Evolutionary conservation across 352 stramenopile species (phyloP).

Genomic region (Pythium brachiatum): DNA sequence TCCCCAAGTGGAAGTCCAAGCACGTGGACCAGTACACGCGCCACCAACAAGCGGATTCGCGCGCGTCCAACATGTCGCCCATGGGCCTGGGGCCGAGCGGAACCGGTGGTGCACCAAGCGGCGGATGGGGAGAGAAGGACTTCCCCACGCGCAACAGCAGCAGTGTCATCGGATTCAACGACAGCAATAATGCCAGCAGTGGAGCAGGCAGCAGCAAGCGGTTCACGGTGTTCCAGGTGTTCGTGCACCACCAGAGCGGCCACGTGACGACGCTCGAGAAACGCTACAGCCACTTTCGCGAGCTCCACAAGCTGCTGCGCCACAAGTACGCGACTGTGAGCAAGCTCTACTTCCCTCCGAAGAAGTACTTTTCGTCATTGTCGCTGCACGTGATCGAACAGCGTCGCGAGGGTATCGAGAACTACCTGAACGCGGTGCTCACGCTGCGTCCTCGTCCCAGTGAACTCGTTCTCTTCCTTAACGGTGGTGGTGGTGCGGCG

Average conservation of each 20-base stretch:
- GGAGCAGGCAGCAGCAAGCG: slow-evolving; percentile 39
- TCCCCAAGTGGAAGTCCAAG: slow-evolving; percentile 64
- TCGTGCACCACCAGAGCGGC: slow-evolving; percentile 73
- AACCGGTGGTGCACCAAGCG: slow-evolving; percentile 9
- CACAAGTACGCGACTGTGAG: slow-evolving; percentile 77
- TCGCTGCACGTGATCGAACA: slow-evolving; percentile 87
- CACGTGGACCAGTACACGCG: slow-evolving; percentile 33
- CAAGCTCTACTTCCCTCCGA: slow-evolving; percentile 83
- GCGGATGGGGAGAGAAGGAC: slow-evolving; percentile 22
- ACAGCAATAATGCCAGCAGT: background rate
- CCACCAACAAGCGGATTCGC: slow-evolving; percentile 7
- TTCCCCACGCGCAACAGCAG: slow-evolving; percentile 60
- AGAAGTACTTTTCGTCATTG: slow-evolving; percentile 87
- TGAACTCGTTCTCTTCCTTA: slow-evolving; percentile 73
- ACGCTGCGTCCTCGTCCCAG: slow-evolving; percentile 59
- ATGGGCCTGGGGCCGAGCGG: slow-evolving; percentile 11
- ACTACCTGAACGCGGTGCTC: slow-evolving; percentile 80
- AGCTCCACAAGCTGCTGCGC: slow-evolving; percentile 77
- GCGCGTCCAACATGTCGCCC: background rate
- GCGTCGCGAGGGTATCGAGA: slow-evolving; percentile 75
- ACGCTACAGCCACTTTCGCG: slow-evolving; percentile 81
- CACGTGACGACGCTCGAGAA: slow-evolving; percentile 64
- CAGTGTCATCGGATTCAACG: slow-evolving; percentile 27
- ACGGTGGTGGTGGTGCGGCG: slow-evolving; percentile 29
- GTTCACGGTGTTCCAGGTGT: slow-evolving; percentile 78